These are phyloP conservation scores for Pseudogymnoascus sp. DNA, from an alignment of 2,329 filamentous ascomycete genomes.

Conservation along the genomic window DNA sequence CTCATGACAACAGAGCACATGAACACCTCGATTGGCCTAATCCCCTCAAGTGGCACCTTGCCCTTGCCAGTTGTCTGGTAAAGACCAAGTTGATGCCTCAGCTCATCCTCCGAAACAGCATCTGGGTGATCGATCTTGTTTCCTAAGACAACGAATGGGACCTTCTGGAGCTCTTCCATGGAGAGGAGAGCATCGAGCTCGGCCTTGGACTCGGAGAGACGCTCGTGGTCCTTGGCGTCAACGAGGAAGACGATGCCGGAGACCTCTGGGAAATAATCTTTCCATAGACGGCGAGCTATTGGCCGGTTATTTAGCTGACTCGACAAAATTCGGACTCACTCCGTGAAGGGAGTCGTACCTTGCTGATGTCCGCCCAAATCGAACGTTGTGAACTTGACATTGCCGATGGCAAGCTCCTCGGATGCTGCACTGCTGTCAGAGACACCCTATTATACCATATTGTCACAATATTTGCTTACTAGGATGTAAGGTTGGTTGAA, in stretches of 20 bases:
- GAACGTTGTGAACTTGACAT: slow-evolving; percentile 90
- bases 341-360: slow-evolving; percentile 41
- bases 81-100: slow-evolving; percentile 82
- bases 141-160: slow-evolving; percentile 89
- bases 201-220: slow-evolving; percentile 86
- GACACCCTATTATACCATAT: slow-evolving; percentile 6
- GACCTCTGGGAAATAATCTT: slow-evolving; percentile 94
- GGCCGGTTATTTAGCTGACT: background rate
- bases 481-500: slow-evolving; percentile 84
- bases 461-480: slow-evolving; percentile 42
- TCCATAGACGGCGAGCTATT: slow-evolving; percentile 82
- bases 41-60: slow-evolving; percentile 84
- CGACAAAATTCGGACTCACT: background rate
- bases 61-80: slow-evolving; percentile 97
- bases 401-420: slow-evolving; percentile 86
- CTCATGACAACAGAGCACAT: slow-evolving; percentile 99
- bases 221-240: slow-evolving; percentile 94
- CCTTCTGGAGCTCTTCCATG: slow-evolving; percentile 95
- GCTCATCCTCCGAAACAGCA: slow-evolving; percentile 89
- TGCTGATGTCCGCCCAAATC: slow-evolving; percentile 91
- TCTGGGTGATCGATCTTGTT: slow-evolving; percentile 99
- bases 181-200: slow-evolving; percentile 91
- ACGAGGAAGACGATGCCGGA: slow-evolving; percentile 96
- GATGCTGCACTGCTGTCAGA: slow-evolving; percentile 48
- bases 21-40: slow-evolving; percentile 92